Evolutionary conservation across 148 eudicot species (phyloP).

Genomic region (Euryodendron excelsum): DNA sequence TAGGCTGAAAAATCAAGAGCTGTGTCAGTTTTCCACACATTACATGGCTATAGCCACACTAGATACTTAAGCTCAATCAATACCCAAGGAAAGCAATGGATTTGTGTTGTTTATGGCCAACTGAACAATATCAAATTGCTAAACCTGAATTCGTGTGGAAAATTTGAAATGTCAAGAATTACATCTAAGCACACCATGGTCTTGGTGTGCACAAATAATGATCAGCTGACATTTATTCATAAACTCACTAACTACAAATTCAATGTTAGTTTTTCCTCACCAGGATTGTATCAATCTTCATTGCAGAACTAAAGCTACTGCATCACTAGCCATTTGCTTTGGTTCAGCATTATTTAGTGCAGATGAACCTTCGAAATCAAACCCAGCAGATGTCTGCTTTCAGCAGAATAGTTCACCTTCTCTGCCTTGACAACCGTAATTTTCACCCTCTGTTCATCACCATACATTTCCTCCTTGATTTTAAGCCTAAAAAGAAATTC

Average conservation of each 20-base stretch:
- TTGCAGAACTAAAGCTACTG: slow-evolving; percentile 9
- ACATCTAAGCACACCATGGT: slow-evolving; percentile 1
- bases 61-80: too few relatives aligned
- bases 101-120: too few relatives aligned
- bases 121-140: background rate
- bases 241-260: slow-evolving; percentile 14
- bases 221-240: background rate
- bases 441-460: slow-evolving; percentile 93
- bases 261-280: background rate
- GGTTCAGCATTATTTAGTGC: slow-evolving; percentile 8
- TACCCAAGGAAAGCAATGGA: too few relatives aligned
- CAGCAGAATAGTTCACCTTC: slow-evolving; percentile 58
- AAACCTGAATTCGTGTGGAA: background rate
- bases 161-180: background rate
- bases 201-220: background rate
- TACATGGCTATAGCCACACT: too few relatives aligned
- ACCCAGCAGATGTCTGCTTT: slow-evolving; percentile 55
- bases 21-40: too few relatives aligned
- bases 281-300: background rate
- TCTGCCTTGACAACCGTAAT: slow-evolving; percentile 82
- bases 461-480: slow-evolving; percentile 86
- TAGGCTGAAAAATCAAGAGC: too few relatives aligned
- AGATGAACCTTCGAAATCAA: slow-evolving; percentile 32
- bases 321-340: background rate
- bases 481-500: slow-evolving; percentile 66